These are phyloP conservation scores for Wickerhamomyces sp. DNA, from an alignment of 1,139 yeast genomes.

Conservation along the genomic window DNA sequence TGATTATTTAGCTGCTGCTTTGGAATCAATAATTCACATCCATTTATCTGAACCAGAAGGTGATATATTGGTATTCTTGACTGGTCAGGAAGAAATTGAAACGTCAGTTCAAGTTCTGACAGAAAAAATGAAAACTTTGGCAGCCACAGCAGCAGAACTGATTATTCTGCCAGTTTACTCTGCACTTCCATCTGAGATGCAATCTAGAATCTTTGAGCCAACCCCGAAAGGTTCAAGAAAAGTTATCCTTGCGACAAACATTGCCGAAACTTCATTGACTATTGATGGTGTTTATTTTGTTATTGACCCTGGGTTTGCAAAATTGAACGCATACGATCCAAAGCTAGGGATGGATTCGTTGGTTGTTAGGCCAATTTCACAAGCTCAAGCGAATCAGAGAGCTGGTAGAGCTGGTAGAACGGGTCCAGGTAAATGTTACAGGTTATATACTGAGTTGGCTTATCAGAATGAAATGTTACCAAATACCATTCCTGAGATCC, in stretches of 20 bases:
- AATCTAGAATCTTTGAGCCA: constrained; percentile 78
- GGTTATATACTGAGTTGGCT: constrained; percentile 84
- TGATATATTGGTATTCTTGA: constrained; percentile 77
- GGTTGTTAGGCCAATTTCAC: constrained; percentile 80
- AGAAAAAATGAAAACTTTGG: constrained; percentile 63
- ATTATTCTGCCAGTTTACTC: constrained; percentile 90
- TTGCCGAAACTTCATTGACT: constrained; percentile 95
- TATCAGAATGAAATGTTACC: constrained; percentile 82
- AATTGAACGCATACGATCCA: constrained; percentile 79
- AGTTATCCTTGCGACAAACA: constrained; percentile 90
- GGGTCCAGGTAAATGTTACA: constrained; percentile 91
- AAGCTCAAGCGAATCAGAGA: constrained; percentile 92
- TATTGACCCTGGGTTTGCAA: constrained; percentile 90
- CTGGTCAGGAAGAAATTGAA: constrained; percentile 93
- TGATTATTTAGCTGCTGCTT: constrained; percentile 78
- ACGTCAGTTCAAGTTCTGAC: constrained; percentile 74
- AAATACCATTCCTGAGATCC: constrained; percentile 87
- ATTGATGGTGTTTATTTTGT: constrained; percentile 88
- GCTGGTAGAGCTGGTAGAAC: constrained; percentile 98
- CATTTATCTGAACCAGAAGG: constrained; percentile 76
- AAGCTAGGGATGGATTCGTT: constrained; percentile 89
- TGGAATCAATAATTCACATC: constrained; percentile 78
- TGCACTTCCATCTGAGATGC: constrained; percentile 80
- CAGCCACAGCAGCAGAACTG: constrained; percentile 59
- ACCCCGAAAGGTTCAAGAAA: constrained; percentile 78